Conservation (phyloP, 1,284 basidiomycete genomes). For the Trichosporon sp. region DNA sequence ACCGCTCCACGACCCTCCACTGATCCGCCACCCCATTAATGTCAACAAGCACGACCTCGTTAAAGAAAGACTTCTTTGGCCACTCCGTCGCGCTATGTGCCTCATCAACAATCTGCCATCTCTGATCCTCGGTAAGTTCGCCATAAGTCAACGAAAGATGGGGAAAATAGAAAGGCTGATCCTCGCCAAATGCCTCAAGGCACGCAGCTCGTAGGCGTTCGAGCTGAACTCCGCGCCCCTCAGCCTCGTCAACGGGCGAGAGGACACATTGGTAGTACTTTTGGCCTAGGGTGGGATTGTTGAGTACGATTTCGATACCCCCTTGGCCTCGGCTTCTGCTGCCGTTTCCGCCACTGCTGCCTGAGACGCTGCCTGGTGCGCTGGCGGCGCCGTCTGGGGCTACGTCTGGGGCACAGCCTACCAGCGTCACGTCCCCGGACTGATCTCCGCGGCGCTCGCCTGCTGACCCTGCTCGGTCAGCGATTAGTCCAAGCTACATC, state of each 20-base stretch:
- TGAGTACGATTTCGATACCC: slow-evolving; percentile 4
- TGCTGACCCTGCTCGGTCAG: too few species aligned
- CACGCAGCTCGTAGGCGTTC: slow-evolving; percentile 16
- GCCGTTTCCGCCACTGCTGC: too few species aligned
- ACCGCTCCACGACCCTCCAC: slow-evolving; percentile 19
- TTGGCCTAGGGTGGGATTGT: slow-evolving; percentile 16
- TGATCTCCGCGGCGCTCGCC: too few species aligned
- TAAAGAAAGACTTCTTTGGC: slow-evolving; percentile 2
- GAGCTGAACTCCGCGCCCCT: slow-evolving; percentile 5
- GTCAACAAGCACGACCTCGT: slow-evolving; percentile 17
- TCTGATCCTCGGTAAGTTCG: slow-evolving; percentile 16
- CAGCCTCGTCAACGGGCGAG: slow-evolving; percentile 20
- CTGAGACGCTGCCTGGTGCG: not conserved
- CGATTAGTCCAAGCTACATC: too few species aligned
- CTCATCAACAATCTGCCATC: slow-evolving; percentile 22
- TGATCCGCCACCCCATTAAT: slow-evolving; percentile 12
- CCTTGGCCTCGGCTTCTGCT: too few species aligned
- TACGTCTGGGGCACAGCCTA: too few species aligned
- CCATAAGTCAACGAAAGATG: slow-evolving; percentile 39
- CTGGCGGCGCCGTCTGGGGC: slow-evolving; percentile 5
- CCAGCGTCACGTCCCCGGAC: too few species aligned
- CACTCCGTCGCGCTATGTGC: slow-evolving; percentile 5
- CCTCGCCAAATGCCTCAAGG: not conserved
- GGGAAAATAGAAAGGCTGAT: slow-evolving; percentile 28
- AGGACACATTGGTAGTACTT: slow-evolving; percentile 39